Percentiles rank a stretch among this genome's conserved stretches.
Conservation (phyloP, 1,284 basidiomycete genomes). For the Fomitopsis schrenkii region DNA sequence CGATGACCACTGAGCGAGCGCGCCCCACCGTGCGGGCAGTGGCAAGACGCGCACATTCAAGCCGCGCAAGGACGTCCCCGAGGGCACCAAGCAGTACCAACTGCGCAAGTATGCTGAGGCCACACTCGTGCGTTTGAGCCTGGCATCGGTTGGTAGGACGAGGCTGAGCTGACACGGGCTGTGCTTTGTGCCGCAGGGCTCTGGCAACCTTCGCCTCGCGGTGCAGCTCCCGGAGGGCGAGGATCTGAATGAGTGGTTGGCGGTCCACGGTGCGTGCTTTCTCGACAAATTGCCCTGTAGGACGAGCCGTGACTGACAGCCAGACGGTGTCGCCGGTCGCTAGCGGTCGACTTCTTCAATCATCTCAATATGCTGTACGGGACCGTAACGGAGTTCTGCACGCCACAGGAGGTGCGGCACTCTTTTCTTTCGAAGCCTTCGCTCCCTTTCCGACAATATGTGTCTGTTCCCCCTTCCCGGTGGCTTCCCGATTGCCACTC, state of each 20-base stretch:
- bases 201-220: slow-evolving; percentile 87
- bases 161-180: not conserved
- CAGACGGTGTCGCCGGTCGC: not conserved
- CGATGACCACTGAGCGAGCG: slow-evolving; percentile 3
- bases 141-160: not conserved
- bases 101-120: slow-evolving; percentile 96
- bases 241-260: slow-evolving; percentile 94
- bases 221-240: slow-evolving; percentile 93
- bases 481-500: slow-evolving; percentile 6
- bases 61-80: slow-evolving; percentile 90
- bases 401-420: slow-evolving; percentile 74
- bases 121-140: slow-evolving; percentile 64
- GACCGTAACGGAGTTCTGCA: slow-evolving; percentile 95
- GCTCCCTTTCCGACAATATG: not conserved
- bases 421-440: not conserved
- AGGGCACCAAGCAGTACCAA: slow-evolving; percentile 97
- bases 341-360: slow-evolving; percentile 95
- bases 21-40: slow-evolving; percentile 32
- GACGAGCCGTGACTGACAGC: not conserved
- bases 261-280: slow-evolving; percentile 79
- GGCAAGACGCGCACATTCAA: slow-evolving; percentile 96
- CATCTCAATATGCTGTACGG: slow-evolving; percentile 96
- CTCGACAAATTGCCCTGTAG: not conserved
- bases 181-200: slow-evolving; percentile 56
- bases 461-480: not conserved